Evolutionary conservation across 2,329 filamentous ascomycete genomes (phyloP), one percentile per base, ranked within the genome.

Genomic region (Trichoderma simmonsii): DNA sequence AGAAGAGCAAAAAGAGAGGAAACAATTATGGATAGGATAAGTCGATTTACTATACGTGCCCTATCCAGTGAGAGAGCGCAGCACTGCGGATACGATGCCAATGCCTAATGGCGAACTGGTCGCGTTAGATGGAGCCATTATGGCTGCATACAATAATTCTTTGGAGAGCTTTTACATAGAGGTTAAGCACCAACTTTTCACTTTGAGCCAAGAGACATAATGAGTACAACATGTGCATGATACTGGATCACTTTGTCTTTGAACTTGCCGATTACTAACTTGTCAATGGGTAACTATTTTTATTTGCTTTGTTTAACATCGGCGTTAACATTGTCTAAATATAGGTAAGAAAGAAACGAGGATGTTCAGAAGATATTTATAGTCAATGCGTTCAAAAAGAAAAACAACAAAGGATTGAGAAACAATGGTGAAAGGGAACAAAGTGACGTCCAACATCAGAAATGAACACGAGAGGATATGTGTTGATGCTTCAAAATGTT

Each of bases 1-100:
- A 76, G 59, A 48, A 34, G 30, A 36, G 30, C 56, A 30, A 70
- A 60, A 59, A 30, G 56, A 48, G 65, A 39, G 15, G 54, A 39
- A 21, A n/a, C 15, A 54, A 57, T 21, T 18, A 67, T 39, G 70
- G 63, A 61, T 56, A 71, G 56, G 54, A 57, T 59, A 36, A 39
- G 26, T 15, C 51, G 56, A 43, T 21, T 59, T 43, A 57, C 61
- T 24, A 66, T 43, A 14, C 28, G 56, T 36, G 28, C 34, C 39
- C 62, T 48, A 28, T 64, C 3, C 36, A 28, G 1, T 62, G 28
- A 9, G 39, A 54, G 66, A 54, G 24, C 8, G 36, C 32, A 61
- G 30, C 26, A 59, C 21, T 28, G 5, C 28, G 12, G 28, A 62
- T 36, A 15, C 5, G 28, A 43, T 51, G 66, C 9, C 28, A 30